Conservation (phyloP, 2,329 filamentous ascomycete species). For the Cercospora canescens region DNA sequence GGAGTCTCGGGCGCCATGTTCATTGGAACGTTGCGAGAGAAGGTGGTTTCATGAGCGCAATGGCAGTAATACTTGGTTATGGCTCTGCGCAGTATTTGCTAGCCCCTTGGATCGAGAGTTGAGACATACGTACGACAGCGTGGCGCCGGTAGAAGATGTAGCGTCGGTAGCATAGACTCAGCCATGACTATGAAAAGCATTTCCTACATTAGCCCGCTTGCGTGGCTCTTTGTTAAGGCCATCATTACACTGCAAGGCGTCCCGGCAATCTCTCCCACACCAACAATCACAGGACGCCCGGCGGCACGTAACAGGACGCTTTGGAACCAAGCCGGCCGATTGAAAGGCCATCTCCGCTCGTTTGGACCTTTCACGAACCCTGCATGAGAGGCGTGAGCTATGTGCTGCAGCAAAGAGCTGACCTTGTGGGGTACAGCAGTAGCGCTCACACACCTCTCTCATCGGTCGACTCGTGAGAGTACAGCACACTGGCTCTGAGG, state of each 20-base stretch:
- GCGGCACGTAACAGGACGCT: too few species aligned
- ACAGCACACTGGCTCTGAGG: not conserved
- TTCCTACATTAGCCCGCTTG: not conserved
- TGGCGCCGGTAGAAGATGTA: not conserved
- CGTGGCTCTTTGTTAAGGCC: not conserved
- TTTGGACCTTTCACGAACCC: not conserved
- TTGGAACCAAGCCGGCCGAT: not conserved
- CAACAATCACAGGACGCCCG: too few species aligned
- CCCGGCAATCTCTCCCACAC: too few species aligned
- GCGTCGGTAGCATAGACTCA: constrained; percentile 5
- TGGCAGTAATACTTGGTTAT: not conserved
- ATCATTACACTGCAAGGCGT: too few species aligned
- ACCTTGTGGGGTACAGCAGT: not conserved
- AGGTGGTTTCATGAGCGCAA: constrained; percentile 61
- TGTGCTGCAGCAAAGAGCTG: not conserved
- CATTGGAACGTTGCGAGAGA: constrained; percentile 89
- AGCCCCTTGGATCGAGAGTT: not conserved
- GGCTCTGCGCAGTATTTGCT: not conserved
- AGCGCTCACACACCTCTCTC: not conserved
- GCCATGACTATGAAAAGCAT: constrained; percentile 2
- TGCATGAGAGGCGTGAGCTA: not conserved
- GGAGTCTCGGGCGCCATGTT: constrained; percentile 90
- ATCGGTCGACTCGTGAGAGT: not conserved
- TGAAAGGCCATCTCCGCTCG: not conserved
- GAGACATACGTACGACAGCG: not conserved